These are phyloP conservation scores for Dunaliella primolecta DNA, from an alignment of 139 green algal species.

Conservation along the genomic window DNA sequence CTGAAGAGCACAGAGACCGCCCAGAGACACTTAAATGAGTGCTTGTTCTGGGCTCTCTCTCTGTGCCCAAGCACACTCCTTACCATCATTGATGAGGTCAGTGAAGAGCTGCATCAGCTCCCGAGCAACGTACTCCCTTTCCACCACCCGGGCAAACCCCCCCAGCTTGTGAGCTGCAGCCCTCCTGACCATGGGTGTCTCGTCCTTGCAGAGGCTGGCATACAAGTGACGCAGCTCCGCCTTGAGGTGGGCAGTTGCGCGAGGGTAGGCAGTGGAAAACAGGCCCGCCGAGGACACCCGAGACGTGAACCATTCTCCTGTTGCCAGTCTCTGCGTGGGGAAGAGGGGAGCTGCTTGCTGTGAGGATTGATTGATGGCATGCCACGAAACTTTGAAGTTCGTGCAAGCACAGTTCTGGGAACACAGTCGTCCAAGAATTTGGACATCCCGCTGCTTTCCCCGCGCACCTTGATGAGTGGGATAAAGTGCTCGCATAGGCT, in stretches of 20 bases:
- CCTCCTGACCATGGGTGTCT: constrained; percentile 97
- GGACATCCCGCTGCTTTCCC: no score
- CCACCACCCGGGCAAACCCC: constrained; percentile 74
- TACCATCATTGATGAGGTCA: constrained; percentile 86
- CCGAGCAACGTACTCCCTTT: constrained; percentile 68
- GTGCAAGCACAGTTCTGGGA: no score
- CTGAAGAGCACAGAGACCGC: no score
- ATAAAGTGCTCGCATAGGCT: constrained; percentile 76
- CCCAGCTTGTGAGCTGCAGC: constrained; percentile 87
- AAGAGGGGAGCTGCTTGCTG: no score
- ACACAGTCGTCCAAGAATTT: not conserved
- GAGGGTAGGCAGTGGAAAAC: constrained; percentile 81
- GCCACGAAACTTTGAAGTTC: not conserved
- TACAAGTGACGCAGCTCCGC: constrained; percentile 80
- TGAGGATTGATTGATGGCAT: no score
- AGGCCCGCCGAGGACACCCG: constrained; percentile 89
- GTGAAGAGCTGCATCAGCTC: constrained; percentile 89
- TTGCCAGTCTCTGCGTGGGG: constrained; percentile 74
- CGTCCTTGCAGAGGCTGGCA: constrained; percentile 82
- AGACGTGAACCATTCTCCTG: constrained; percentile 96
- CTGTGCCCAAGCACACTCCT: constrained; percentile 24
- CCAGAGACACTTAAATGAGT: no score
- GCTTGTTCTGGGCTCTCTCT: no score
- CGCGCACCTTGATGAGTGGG: constrained; percentile 77
- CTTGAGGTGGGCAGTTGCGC: constrained; percentile 32